Base-by-base conservation (phyloP, 495 filamentous ascomycete genomes). In the Trichoderma orchidacearum region DNA sequence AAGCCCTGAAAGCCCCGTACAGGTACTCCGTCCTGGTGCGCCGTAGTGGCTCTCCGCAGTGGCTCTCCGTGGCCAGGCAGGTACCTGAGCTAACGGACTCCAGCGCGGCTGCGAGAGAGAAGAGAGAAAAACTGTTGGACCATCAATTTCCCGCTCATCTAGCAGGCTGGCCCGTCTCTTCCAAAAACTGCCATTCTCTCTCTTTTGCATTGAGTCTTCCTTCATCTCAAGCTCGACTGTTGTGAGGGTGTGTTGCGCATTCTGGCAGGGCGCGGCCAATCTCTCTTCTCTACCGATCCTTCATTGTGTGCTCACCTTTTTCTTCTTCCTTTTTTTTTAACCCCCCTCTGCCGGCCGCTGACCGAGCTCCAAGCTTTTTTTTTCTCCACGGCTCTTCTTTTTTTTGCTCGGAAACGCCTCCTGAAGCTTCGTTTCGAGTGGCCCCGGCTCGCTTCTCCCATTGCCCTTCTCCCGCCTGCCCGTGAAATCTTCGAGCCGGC, bases 161-260 rank as follows among this genome's bases (percentile, higher is more conserved):
- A 58, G 50, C 35, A 23, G n/a, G n/a, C n/a, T n/a, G n/a, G n/a
- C n/a, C n/a, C n/a, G 56, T 54, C 56, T 53, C 53, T 36, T 38
- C 51, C 54, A 52, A 56, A 48, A 41, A 15, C 53, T 54, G 38
- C 38, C 55, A 34, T 32, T 51, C 35, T 32, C 52, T 32, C 45
- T 32, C n/a, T 60, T 53, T 51, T 53, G 51, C 34, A 28, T 41
- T 45, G 41, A 53, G 41, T 52, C 53, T 55, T 27, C 34, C 51
- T 55, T 30, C 25, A 31, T 55, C 57, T 57, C 13, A 56, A 62
- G 34, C 38, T 36, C 53, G 57, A 57, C 62, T 52, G 55, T 48
- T 48, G 17, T 23, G 58, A 60, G 51, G 60, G 61, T 58, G 56
- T 62, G 60, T 64, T 61, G 52, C 55, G 62, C 63, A 57, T 63